Evolutionary conservation across 768 basidiomycete genomes (phyloP), one percentile per base, ranked within the genome.

Genomic region (Clitopilus hobsonii): DNA sequence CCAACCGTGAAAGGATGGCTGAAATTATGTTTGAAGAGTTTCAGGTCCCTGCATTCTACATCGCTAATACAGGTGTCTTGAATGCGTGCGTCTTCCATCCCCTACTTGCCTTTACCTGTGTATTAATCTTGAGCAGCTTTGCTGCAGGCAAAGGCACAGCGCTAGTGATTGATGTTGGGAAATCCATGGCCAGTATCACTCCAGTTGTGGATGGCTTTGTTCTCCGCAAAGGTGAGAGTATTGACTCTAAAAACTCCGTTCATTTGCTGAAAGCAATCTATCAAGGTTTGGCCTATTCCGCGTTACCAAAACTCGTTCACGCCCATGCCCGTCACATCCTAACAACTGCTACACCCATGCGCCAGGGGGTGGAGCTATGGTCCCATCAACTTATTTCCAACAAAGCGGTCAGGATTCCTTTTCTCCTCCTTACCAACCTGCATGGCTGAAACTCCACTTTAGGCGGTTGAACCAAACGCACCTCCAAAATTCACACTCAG

Each of bases 21-120:
- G 94, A 98, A 72, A 89, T 97, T 48, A 91, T 97, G 86, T 98
- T 98, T 64, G 97, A 99, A 70, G 89, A 96, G 61, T 96, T 97
- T 62, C 77, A 91, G 48, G 89, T 88, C 6, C 96, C 97, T 7
- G 97, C 95, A 2, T 94, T 96, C 72, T 99, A 98, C 67, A 90
- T 96, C 32, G 94, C 95, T 14, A 97, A 98, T 66, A 90, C 90
- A 22, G 89, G 91, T 20, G 96, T 98, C 13, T 72, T 98, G 54
- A 95, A 91, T 67, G 89, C 96, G 93, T 98, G 70, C 62, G 84
- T 71, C 28, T 26, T 27, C n/a, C n/a, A n/a, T n/a, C n/a, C n/a
- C 27, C 16, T 14, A 10, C 29, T 18, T 41, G 36, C 49, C 49
- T 64, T 56, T 52, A 18, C 28, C 30, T 23, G n/a, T 5, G 41